These are phyloP conservation scores for Trichoderma erinaceum DNA, from an alignment of 495 filamentous ascomycete genomes.

Conservation along the genomic window DNA sequence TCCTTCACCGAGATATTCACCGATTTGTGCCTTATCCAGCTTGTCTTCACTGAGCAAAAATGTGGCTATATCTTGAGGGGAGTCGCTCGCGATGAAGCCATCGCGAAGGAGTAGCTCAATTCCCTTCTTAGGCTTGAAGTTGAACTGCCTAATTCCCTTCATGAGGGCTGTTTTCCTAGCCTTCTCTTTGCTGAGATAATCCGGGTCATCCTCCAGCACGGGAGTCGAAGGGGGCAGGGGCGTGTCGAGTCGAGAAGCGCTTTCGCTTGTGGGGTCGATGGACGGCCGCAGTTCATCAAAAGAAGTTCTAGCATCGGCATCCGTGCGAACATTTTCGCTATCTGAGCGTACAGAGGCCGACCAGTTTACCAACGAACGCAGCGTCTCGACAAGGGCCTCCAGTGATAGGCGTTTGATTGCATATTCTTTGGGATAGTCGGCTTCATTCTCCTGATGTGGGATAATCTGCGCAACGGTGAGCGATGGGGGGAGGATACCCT, in stretches of 20 bases:
- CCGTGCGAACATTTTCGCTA: slow-evolving; percentile 58
- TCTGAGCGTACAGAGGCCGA: slow-evolving; percentile 35
- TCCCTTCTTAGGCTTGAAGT: slow-evolving; percentile 95
- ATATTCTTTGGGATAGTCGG: slow-evolving; percentile 75
- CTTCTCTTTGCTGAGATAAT: slow-evolving; percentile 86
- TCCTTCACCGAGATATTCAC: slow-evolving; percentile 92
- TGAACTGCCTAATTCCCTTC: slow-evolving; percentile 87
- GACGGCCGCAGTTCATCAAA: slow-evolving; percentile 76
- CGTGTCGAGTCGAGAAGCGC: slow-evolving; percentile 50
- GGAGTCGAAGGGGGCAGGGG: slow-evolving; percentile 67
- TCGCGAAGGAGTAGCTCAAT: slow-evolving; percentile 76
- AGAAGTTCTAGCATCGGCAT: slow-evolving; percentile 51
- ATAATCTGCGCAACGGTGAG: slow-evolving; percentile 72
- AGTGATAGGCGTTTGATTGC: slow-evolving; percentile 80
- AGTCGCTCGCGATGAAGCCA: slow-evolving; percentile 74
- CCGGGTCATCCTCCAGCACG: slow-evolving; percentile 78
- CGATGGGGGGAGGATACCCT: slow-evolving; percentile 76
- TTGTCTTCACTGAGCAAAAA: slow-evolving; percentile 71
- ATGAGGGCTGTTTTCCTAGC: slow-evolving; percentile 85
- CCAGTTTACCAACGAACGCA: slow-evolving; percentile 90
- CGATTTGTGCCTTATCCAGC: slow-evolving; percentile 84
- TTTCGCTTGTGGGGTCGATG: slow-evolving; percentile 56
- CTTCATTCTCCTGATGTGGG: slow-evolving; percentile 51
- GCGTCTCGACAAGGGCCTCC: slow-evolving; percentile 77
- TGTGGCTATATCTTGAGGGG: slow-evolving; percentile 73